phyloP scores from a whole-genome alignment of 1,284 basidiomycete genomes.

The Rhodofomes roseus region DNA sequence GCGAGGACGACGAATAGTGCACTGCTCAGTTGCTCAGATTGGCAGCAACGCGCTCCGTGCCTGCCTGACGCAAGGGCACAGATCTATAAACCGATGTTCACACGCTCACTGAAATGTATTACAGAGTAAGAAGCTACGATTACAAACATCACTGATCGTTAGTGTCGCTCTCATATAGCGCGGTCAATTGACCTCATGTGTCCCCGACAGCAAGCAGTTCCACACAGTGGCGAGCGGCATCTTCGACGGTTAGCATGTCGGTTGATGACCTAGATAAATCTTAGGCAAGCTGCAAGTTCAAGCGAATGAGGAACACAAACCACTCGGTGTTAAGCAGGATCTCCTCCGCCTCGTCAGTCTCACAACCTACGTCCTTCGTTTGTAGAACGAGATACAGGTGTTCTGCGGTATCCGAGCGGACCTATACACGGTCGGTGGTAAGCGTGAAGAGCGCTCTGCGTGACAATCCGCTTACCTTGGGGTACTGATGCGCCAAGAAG shows the following conservation, averaged over 20 bases:
- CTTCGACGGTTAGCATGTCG: conserved; percentile 11
- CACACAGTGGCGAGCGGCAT: conserved; percentile 20
- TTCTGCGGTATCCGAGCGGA: conserved; percentile 78
- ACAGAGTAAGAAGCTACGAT: background rate
- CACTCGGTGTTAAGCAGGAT: conserved; percentile 80
- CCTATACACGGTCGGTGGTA: conserved; percentile 37
- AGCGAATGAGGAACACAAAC: conserved; percentile 37
- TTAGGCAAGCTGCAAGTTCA: background rate
- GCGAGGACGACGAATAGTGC: background rate
- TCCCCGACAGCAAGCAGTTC: conserved; percentile 12
- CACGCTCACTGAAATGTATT: conserved; percentile 11
- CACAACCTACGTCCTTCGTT: conserved; percentile 58
- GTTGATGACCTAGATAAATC: conserved; percentile 21
- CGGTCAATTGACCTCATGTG: background rate
- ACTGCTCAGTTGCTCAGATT: background rate
- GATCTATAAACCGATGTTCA: conserved; percentile 11
- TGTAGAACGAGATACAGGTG: conserved; percentile 75
- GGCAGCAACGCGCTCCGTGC: background rate
- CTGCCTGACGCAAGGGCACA: conserved; percentile 1
- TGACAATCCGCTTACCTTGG: conserved; percentile 47
- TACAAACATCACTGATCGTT: background rate
- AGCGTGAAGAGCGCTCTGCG: background rate
- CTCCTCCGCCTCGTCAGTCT: conserved; percentile 72
- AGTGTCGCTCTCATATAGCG: background rate
- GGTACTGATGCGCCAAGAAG: conserved; percentile 77